Conservation (phyloP, 225 moss, liverwort and hornwort genomes). For the Bryoerythrophyllum caledonicum region DNA sequence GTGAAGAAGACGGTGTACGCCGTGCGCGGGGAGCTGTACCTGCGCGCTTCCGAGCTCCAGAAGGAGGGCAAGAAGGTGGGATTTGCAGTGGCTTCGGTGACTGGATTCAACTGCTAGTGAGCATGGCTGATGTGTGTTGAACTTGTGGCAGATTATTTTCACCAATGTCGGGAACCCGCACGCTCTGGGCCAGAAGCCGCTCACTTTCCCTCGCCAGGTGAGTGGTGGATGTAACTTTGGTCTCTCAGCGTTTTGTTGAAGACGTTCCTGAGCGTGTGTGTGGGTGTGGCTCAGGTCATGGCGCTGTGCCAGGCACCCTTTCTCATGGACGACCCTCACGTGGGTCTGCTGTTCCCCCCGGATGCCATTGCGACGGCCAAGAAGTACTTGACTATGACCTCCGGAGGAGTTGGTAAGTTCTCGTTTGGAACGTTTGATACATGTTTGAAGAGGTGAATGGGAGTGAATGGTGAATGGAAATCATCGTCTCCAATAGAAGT, state of each 20-base stretch:
- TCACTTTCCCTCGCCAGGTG: slow-evolving; percentile 19
- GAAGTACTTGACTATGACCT: slow-evolving; percentile 11
- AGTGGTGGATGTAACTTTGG: background rate
- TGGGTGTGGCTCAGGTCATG: background rate
- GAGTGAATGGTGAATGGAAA: background rate
- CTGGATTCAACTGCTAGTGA: too few species aligned
- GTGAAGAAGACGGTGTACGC: slow-evolving; percentile 95
- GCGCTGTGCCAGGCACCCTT: slow-evolving; percentile 8
- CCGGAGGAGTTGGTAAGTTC: slow-evolving; percentile 6
- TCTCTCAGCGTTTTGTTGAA: background rate
- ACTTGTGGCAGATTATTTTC: background rate
- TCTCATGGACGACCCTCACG: slow-evolving; percentile 18
- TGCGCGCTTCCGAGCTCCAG: slow-evolving; percentile 92
- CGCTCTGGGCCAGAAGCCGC: slow-evolving; percentile 15
- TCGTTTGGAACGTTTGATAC: background rate
- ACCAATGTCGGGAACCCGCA: slow-evolving; percentile 20
- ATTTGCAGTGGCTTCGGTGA: too few species aligned
- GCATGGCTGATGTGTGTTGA: too few species aligned
- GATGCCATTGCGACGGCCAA: slow-evolving; percentile 8
- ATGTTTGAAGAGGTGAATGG: background rate
- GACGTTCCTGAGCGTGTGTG: background rate
- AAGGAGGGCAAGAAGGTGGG: slow-evolving; percentile 54
- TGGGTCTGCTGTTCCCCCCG: slow-evolving; percentile 10
- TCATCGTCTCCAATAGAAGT: too few species aligned
- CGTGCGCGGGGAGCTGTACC: slow-evolving; percentile 90